These are phyloP conservation scores for Mercurialis annua DNA, from an alignment of 345 rosid genomes.

Conservation along the genomic window DNA sequence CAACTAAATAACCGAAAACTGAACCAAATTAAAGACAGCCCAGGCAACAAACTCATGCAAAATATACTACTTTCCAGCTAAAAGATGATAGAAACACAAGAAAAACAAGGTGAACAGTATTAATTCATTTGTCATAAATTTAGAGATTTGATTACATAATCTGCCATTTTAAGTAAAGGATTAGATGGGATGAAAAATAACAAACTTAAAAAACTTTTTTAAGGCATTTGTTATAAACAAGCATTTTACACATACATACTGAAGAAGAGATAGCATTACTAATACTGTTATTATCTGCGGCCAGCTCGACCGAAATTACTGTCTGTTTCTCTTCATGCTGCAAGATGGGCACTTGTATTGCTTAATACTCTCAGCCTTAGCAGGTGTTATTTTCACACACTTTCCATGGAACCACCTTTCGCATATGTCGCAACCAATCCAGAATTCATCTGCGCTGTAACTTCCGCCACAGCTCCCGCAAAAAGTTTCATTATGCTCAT, in stretches of 20 bases:
- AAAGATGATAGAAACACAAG: background rate
- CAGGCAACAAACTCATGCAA: background rate
- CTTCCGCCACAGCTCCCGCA: slow-evolving; percentile 88
- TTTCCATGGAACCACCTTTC: slow-evolving; percentile 94
- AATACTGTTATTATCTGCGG: slow-evolving; percentile 9
- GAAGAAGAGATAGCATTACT: slow-evolving; percentile 8
- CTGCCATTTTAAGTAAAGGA: slow-evolving; percentile 20
- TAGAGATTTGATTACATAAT: slow-evolving; percentile 26
- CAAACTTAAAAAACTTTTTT: slow-evolving; percentile 17
- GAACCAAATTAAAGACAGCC: slow-evolving; percentile 5
- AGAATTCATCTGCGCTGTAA: slow-evolving; percentile 73
- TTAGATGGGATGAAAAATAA: slow-evolving; percentile 16
- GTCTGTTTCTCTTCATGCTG: slow-evolving; percentile 57
- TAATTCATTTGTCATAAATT: slow-evolving; percentile 17
- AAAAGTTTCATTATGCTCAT: slow-evolving; percentile 73
- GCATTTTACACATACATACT: slow-evolving; percentile 19
- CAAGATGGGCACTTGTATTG: slow-evolving; percentile 89
- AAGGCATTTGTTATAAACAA: slow-evolving; percentile 32
- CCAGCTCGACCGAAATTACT: slow-evolving; percentile 1
- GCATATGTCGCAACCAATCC: slow-evolving; percentile 84
- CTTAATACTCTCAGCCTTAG: slow-evolving; percentile 78
- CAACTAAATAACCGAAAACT: no score
- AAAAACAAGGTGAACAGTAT: slow-evolving; percentile 1
- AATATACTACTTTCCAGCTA: background rate
- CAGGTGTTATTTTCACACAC: slow-evolving; percentile 83